Base-by-base conservation (phyloP, 768 basidiomycete genomes). In the Imleria badia region DNA sequence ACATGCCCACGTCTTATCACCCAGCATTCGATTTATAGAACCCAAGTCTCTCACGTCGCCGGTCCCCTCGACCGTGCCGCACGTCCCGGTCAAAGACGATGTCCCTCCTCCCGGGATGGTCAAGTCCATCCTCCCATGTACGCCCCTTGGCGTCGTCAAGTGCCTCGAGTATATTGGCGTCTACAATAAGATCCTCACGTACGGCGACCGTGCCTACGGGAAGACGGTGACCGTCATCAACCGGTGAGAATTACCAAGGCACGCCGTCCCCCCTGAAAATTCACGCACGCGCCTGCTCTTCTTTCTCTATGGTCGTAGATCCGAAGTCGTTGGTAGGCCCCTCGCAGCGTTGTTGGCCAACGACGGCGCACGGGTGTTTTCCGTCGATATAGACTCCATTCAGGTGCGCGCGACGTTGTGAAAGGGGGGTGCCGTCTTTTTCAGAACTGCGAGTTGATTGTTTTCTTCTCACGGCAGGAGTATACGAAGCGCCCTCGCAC, bases 51-150 rank as follows among this genome's bases (percentile, higher is more conserved):
- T 97, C 20, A 73, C 73, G 26, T 75, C 78, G 15, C 74, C 82
- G 0, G 62, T 78, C 6, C 67, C 75, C 17, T 68, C 73, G 1
- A 59, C 73, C 13, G 62, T 60, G 29, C 60, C 63, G 11, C 54
- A 65, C 13, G 54, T 68, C 22, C 66, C 73, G 6, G 68, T 73
- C 30, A 75, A 76, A 62, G 75, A 64, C 39, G 89, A 93, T 54
- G 73, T 79, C 13, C 85, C 91, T 3, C 93, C 94, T 5, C 72
- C 83, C 0, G 94, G 94, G 22, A 87, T 86, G 52, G 92, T 97
- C 65, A 98, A 98, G 73, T 96, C 94, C 5, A 92, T 99, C 66
- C 82, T 99, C 34, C 97, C 97, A 0, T 99, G 97, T 72, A 99
- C 97, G 6, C 95, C 97, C 0, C 82, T 99, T 12, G 97, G 94